Evolutionary conservation across 225 moss, liverwort and hornwort species (phyloP).

Genomic region (Physcomitrellopsis africana): DNA sequence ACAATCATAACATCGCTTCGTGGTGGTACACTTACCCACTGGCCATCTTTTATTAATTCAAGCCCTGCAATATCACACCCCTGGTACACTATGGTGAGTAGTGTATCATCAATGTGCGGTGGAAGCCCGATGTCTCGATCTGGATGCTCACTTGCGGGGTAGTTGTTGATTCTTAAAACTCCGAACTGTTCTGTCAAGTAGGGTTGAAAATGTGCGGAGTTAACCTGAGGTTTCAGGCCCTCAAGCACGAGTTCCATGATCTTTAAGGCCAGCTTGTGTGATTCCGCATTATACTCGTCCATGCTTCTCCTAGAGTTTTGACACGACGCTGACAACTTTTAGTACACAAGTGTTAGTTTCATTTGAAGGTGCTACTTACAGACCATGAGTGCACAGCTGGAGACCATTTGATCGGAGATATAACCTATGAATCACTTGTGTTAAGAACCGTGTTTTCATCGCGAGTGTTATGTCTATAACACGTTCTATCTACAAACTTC

Average conservation of each 20-base stretch:
- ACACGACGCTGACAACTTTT: not conserved
- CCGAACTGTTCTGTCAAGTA: constrained; percentile 15
- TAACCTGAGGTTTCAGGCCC: not conserved
- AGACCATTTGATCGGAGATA: not conserved
- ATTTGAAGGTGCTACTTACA: too few relatives aligned
- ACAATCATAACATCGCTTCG: constrained; percentile 1
- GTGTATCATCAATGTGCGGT: constrained; percentile 16
- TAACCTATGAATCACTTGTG: not conserved
- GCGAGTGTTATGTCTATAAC: not conserved
- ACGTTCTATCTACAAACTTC: not conserved
- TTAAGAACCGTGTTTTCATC: not conserved
- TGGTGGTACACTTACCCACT: constrained; percentile 10
- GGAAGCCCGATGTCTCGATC: constrained; percentile 12
- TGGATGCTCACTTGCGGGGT: constrained; percentile 1
- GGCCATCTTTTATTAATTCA: constrained; percentile 13
- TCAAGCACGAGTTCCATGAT: constrained; percentile 2
- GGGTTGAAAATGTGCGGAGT: constrained; percentile 9
- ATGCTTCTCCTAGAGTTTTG: not conserved
- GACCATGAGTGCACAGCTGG: not conserved
- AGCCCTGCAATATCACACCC: not conserved
- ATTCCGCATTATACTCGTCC: constrained; percentile 11
- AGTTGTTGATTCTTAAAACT: constrained; percentile 17
- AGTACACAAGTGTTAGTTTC: not conserved
- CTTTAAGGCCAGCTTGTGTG: constrained; percentile 12
- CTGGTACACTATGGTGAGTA: constrained; percentile 19